phyloP scores from a whole-genome alignment of 768 basidiomycete genomes.

The Pisolithus sp. region DNA sequence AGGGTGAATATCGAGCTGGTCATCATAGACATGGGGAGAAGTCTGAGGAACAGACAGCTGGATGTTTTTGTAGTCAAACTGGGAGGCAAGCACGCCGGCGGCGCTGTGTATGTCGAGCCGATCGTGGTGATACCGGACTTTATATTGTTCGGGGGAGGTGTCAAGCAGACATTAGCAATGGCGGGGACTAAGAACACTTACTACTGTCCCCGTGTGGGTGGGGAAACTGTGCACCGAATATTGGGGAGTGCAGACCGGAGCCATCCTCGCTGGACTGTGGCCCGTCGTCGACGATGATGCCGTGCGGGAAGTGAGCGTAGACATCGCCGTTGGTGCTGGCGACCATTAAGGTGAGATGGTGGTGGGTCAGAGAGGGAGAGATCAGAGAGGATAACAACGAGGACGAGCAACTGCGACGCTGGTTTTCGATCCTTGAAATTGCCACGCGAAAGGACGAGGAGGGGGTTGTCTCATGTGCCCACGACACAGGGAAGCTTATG shows the following conservation, averaged over 20 bases:
- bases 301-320: conserved; percentile 49
- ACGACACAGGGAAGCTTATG: conserved; percentile 22
- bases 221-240: conserved; percentile 46
- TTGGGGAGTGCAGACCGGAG: conserved; percentile 69
- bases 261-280: conserved; percentile 71
- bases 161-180: conserved; percentile 30
- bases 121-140: conserved; percentile 62
- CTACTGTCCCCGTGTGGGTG: conserved; percentile 42
- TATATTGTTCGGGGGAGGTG: conserved; percentile 36
- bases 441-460: conserved; percentile 40
- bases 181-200: conserved; percentile 35
- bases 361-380: conserved; percentile 17
- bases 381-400: conserved; percentile 22
- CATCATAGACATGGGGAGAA: conserved; percentile 40
- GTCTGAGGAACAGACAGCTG: conserved; percentile 36
- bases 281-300: conserved; percentile 54
- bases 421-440: conserved; percentile 25
- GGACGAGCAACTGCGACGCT: conserved; percentile 11
- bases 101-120: conserved; percentile 42
- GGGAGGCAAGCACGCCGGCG: conserved; percentile 41
- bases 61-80: conserved; percentile 44
- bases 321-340: conserved; percentile 47
- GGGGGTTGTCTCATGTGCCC: conserved; percentile 35
- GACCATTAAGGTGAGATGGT: conserved; percentile 45
- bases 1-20: conserved; percentile 37